Evolutionary conservation across 768 basidiomycete species (phyloP).

Genomic region (Ramaria sp.): DNA sequence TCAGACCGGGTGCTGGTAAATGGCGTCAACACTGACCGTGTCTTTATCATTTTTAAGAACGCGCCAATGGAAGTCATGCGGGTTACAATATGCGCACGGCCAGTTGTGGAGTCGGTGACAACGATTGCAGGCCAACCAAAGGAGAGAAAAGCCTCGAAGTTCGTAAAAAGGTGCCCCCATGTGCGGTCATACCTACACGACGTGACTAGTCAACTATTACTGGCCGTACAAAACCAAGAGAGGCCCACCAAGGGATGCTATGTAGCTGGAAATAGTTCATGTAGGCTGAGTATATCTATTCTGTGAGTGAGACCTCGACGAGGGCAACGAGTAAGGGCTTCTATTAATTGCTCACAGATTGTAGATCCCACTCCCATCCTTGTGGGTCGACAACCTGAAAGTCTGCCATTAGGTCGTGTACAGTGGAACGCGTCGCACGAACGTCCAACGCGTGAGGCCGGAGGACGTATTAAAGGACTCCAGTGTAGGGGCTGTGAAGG

Average conservation of each 20-base stretch:
- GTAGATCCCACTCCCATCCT: slow-evolving; percentile 75
- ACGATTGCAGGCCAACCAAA: slow-evolving; percentile 81
- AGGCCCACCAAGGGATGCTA: slow-evolving; percentile 50
- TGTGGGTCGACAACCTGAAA: slow-evolving; percentile 64
- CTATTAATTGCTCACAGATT: slow-evolving; percentile 45
- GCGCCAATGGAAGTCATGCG: slow-evolving; percentile 57
- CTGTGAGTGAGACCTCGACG: background rate
- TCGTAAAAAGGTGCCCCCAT: slow-evolving; percentile 71
- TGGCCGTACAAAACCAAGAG: background rate
- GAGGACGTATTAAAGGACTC: too few species aligned
- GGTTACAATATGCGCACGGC: slow-evolving; percentile 73
- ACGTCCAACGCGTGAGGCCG: too few species aligned
- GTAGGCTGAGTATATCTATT: slow-evolving; percentile 59
- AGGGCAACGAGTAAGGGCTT: background rate
- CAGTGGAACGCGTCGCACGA: background rate
- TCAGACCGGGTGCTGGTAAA: background rate
- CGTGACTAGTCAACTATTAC: background rate
- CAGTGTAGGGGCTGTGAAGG: too few species aligned
- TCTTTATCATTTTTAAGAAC: slow-evolving; percentile 81
- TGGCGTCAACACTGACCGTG: slow-evolving; percentile 33
- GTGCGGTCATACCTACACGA: slow-evolving; percentile 59
- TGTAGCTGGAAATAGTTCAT: slow-evolving; percentile 71
- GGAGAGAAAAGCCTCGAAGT: slow-evolving; percentile 68
- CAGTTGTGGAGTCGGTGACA: slow-evolving; percentile 62
- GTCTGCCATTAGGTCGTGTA: slow-evolving; percentile 28